Base-by-base conservation (phyloP, 2,329 filamentous ascomycete species). In the Helicocarpus griseus region DNA sequence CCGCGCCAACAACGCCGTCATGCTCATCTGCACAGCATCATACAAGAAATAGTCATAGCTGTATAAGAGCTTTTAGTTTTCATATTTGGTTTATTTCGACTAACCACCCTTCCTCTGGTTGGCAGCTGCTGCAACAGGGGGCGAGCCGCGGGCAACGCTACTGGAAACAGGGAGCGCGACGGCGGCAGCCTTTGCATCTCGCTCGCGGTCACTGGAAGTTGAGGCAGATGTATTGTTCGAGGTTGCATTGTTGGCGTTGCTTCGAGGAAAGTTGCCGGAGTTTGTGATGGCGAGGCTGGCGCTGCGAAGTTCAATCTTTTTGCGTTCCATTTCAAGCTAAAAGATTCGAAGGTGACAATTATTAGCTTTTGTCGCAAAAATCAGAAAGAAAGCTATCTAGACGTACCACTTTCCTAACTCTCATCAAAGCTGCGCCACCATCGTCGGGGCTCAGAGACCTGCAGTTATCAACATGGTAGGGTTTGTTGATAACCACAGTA, bases 401-500 rank as follows among this genome's bases (percentile, higher is more conserved):
- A 73, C 72, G 60, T 62, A 76, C 72, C 64, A 76, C 72, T 55
- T 75, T 76, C 58, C 69, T 69, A 54, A 76, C 72, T 54, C 72
- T 64, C 22, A 62, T 62, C 40, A 76, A 61, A 41, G 72, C 71
- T 48, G 69, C 62, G 26, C 59, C 40, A 13, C 54, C 68, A 53
- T 70, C 65, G 48, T 70, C 67, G 19, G 66, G 65, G 19, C 68
- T 62, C 50, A 73, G 52, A 6, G 69, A 54, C 50, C 65, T 65
- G 61, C 80, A 79, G 60, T 78, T 77, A 41, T 80, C 78, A 21
- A 75, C 65, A 5, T 70, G 72, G 62, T 83, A 85, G 2, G 81
- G 81, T 13, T 77, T 69, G 19, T 74, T 66, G 53, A 85, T 77
- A 50, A 80, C 69, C 50, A 83, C 80, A 3, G 76, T 73, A 58